These are phyloP conservation scores for Aspergillus brunneoviolaceus DNA, from an alignment of 2,329 filamentous ascomycete species.

Conservation along the genomic window DNA sequence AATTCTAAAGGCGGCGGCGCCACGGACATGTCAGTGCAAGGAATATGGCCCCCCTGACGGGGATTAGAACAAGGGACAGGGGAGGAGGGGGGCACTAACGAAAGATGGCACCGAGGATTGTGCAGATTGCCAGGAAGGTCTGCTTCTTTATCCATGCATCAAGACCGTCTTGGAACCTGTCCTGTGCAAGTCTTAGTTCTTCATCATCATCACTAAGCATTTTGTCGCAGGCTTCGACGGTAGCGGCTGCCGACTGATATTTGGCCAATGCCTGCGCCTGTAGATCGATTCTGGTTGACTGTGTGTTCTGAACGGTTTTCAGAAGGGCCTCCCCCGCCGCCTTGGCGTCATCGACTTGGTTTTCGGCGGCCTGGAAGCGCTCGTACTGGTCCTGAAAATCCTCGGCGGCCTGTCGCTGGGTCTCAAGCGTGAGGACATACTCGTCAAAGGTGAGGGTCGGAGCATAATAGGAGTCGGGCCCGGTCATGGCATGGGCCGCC, in stretches of 20 bases:
- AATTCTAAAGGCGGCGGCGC: no score
- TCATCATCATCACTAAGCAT: no score
- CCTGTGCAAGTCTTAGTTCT: no score
- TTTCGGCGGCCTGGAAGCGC: neutral
- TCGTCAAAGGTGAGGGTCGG: neutral
- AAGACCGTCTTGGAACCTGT: no score
- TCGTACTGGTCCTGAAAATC: neutral
- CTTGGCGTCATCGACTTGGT: neutral
- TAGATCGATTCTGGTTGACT: neutral
- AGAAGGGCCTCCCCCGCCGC: neutral
- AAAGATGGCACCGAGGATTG: no score
- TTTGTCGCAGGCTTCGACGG: neutral
- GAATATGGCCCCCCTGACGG: no score
- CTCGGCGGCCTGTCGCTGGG: neutral
- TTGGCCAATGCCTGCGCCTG: neutral
- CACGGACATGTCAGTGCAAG: no score
- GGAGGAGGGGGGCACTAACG: no score
- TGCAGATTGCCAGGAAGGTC: no score
- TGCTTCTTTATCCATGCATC: no score
- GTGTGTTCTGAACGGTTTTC: neutral
- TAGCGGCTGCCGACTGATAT: neutral
- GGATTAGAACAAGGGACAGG: no score
- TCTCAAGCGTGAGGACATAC: neutral
- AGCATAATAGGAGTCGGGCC: neutral
- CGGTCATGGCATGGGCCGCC: constrained; percentile 1